These are phyloP conservation scores for Begonia masoniana DNA, from an alignment of 306 rosid genomes.

Conservation along the genomic window DNA sequence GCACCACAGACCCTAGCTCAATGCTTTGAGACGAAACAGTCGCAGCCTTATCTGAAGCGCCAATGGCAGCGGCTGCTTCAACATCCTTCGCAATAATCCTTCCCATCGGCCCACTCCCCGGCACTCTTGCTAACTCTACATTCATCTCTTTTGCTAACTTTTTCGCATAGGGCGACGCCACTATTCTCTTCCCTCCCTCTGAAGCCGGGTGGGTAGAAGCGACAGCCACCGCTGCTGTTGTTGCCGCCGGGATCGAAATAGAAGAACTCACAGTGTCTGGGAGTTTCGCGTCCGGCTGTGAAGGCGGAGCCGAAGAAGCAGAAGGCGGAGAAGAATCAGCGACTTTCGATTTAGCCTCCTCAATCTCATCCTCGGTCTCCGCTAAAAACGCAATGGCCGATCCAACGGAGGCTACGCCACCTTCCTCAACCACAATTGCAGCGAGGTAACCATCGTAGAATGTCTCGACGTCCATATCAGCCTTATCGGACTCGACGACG, in stretches of 20 bases:
- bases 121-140: slow-evolving; percentile 50
- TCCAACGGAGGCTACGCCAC: slow-evolving; percentile 74
- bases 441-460: slow-evolving; percentile 93
- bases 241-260: slow-evolving; percentile 4
- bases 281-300: slow-evolving; percentile 16
- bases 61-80: slow-evolving; percentile 36
- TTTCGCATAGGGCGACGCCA: slow-evolving; percentile 94
- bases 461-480: slow-evolving; percentile 98
- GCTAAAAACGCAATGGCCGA: slow-evolving; percentile 86
- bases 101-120: slow-evolving; percentile 81
- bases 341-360: slow-evolving; percentile 64
- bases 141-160: slow-evolving; percentile 80
- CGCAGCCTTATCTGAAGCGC: background rate
- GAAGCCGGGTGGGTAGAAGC: slow-evolving; percentile 75
- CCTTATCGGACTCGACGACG: slow-evolving; percentile 96
- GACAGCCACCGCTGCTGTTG: slow-evolving; percentile 11
- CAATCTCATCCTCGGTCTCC: slow-evolving; percentile 71
- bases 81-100: slow-evolving; percentile 93
- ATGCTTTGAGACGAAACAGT: slow-evolving; percentile 16
- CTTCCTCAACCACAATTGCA: slow-evolving; percentile 90
- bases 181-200: slow-evolving; percentile 79
- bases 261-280: slow-evolving; percentile 17
- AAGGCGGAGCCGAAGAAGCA: slow-evolving; percentile 5
- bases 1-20: slow-evolving; percentile 74
- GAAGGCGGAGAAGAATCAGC: slow-evolving; percentile 27